These are phyloP conservation scores for Panellus pusillus DNA, from an alignment of 768 basidiomycete genomes.

Conservation along the genomic window DNA sequence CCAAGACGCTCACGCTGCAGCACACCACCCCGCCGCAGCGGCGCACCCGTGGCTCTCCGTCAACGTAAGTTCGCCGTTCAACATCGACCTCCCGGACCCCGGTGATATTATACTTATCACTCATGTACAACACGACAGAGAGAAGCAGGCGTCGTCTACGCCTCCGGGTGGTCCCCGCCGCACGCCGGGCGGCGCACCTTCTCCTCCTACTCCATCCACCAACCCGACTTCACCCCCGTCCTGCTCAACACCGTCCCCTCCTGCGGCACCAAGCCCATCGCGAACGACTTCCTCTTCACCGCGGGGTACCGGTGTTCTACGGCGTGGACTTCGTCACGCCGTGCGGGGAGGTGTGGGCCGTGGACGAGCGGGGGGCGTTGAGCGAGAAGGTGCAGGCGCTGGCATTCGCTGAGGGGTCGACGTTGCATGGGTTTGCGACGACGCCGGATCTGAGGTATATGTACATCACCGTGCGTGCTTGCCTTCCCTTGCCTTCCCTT, in stretches of 20 bases:
- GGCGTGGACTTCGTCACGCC: constrained; percentile 24
- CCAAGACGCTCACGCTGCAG: constrained; percentile 13
- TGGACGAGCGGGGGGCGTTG: constrained; percentile 17
- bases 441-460: constrained; percentile 22
- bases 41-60: constrained; percentile 26
- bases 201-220: constrained; percentile 17
- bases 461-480: constrained; percentile 22
- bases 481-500: no score
- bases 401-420: constrained; percentile 16
- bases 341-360: constrained; percentile 23
- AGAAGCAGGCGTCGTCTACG: constrained; percentile 20
- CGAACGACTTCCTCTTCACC: constrained; percentile 22
- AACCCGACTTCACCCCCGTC: constrained; percentile 21
- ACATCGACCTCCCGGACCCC: no score
- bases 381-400: constrained; percentile 15
- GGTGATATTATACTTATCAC: background rate
- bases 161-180: constrained; percentile 24
- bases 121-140: background rate
- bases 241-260: constrained; percentile 22
- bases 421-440: constrained; percentile 24
- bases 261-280: constrained; percentile 26
- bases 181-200: constrained; percentile 18
- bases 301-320: constrained; percentile 18
- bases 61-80: constrained; percentile 14
- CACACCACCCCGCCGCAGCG: constrained; percentile 18